These are phyloP conservation scores for Durusdinium trenchii DNA, from an alignment of 73 alveolate genomes.

Conservation along the genomic window DNA sequence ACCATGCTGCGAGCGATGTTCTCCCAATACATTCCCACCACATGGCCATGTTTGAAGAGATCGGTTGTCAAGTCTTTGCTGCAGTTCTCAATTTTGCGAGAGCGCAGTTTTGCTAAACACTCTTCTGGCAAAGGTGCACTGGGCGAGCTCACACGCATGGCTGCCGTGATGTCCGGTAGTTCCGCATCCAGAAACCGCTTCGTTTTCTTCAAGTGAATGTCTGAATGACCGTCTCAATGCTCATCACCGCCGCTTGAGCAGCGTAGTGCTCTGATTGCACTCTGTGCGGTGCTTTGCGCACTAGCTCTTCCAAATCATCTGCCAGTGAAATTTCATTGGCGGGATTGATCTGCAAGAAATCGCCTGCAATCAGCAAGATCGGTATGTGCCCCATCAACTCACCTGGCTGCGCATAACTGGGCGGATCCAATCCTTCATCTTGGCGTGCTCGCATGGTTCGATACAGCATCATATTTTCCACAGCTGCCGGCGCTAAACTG, in stretches of 20 bases:
- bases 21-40: constrained; percentile 6
- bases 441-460: not conserved
- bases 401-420: not conserved
- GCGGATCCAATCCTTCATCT: not conserved
- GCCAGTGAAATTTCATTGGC: constrained; percentile 5
- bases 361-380: not conserved
- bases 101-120: not conserved
- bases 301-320: not conserved
- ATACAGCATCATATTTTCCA: constrained; percentile 37
- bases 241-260: not conserved
- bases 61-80: not conserved
- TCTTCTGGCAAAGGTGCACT: not conserved
- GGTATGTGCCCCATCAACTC: not conserved
- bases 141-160: constrained; percentile 18
- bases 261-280: not conserved
- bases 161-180: constrained; percentile 17
- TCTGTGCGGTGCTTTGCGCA: not conserved
- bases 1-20: constrained; percentile 35
- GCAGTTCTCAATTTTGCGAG: constrained; percentile 22
- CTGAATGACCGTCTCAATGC: not conserved
- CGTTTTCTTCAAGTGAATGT: not conserved
- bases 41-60: not conserved
- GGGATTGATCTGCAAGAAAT: not conserved
- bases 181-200: not conserved
- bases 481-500: constrained; percentile 4